A percentile compares a stretch with the other conserved stretches of the same genome.
phyloP scores from a whole-genome alignment of 371 early-diverging fungal genomes.

The Mortierella sp. region DNA sequence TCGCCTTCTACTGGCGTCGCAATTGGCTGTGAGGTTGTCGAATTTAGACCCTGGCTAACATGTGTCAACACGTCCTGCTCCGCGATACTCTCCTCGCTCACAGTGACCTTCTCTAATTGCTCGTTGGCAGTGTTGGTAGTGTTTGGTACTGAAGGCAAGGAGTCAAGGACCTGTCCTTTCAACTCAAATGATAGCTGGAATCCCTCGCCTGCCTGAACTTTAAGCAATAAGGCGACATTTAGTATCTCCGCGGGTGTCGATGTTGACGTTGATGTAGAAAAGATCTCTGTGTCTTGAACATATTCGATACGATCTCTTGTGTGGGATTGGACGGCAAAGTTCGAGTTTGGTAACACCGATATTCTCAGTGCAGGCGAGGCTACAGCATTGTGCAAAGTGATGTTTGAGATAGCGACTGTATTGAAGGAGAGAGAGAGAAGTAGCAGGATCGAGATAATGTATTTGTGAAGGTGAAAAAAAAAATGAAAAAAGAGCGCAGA shows the following conservation, averaged over 20 bases:
- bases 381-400: conserved; percentile 43
- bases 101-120: background rate
- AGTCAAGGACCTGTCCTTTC: conserved; percentile 25
- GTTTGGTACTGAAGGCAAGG: conserved; percentile 10
- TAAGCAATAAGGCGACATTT: conserved; percentile 28
- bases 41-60: background rate
- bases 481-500: background rate
- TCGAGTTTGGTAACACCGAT: conserved; percentile 12
- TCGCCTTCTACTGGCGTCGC: background rate
- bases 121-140: background rate
- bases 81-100: conserved; percentile 2
- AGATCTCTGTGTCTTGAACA: conserved; percentile 29
- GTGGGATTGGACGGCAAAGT: conserved; percentile 35
- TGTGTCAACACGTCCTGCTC: background rate
- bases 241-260: conserved; percentile 10
- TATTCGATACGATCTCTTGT: conserved; percentile 37
- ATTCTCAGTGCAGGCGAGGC: conserved; percentile 43
- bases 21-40: background rate
- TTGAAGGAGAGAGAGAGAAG: background rate
- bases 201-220: conserved; percentile 36
- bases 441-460: background rate
- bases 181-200: conserved; percentile 41
- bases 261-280: background rate
- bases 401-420: conserved; percentile 42
- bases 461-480: background rate